A percentile compares a stretch with the other conserved stretches of the same genome.
Evolutionary conservation across 2,329 filamentous ascomycete genomes (phyloP).

Genomic region (Ceratocystis cubensis): DNA sequence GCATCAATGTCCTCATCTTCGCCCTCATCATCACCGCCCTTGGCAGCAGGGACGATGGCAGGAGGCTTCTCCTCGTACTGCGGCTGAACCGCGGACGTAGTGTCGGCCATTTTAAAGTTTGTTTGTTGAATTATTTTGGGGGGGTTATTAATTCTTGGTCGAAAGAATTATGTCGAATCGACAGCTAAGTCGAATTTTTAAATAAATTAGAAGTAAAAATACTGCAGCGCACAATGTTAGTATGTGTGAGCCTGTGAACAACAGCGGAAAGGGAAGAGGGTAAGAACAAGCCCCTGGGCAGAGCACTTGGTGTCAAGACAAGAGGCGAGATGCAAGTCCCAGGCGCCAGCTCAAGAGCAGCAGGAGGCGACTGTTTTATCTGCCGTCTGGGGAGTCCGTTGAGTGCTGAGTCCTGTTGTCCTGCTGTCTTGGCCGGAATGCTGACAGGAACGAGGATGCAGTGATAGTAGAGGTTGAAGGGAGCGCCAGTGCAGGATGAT

Average conservation of each 20-base stretch:
- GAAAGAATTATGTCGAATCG: slow-evolving; percentile 22
- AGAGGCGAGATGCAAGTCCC: neutral
- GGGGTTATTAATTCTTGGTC: slow-evolving; percentile 19
- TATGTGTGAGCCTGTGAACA: neutral
- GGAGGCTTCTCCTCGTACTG: slow-evolving; percentile 50
- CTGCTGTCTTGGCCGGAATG: slow-evolving; percentile 7
- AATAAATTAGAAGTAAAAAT: slow-evolving; percentile 22
- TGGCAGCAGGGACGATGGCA: slow-evolving; percentile 26
- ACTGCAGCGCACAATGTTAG: neutral
- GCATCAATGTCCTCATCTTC: slow-evolving; percentile 76
- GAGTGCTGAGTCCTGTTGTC: neutral
- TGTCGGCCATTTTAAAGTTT: slow-evolving; percentile 40
- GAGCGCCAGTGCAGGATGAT: slow-evolving; percentile 13
- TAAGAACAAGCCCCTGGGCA: neutral
- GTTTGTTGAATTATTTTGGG: slow-evolving; percentile 22
- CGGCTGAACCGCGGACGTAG: slow-evolving; percentile 39
- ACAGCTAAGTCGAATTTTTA: slow-evolving; percentile 21
- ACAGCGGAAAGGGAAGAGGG: neutral
- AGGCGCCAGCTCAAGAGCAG: neutral
- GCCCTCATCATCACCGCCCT: slow-evolving; percentile 44
- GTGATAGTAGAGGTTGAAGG: slow-evolving; percentile 16
- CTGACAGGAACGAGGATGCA: slow-evolving; percentile 23
- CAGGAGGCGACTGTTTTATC: neutral
- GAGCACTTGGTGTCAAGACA: neutral
- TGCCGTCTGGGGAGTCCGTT: neutral